Evolutionary conservation across 306 rosid species (phyloP).

Genomic region (Biancaea sappan): DNA sequence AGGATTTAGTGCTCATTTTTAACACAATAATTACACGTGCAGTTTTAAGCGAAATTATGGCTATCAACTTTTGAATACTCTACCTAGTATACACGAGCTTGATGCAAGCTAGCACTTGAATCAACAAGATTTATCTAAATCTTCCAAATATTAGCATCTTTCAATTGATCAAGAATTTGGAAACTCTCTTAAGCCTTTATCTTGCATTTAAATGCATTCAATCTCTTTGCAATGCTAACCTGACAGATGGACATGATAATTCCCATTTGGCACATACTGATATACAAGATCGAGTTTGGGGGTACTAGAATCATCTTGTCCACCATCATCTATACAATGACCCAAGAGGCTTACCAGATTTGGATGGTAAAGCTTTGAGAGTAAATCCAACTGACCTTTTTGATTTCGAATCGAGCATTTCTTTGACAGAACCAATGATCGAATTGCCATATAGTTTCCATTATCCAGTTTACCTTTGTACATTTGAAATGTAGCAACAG

Average conservation of each 20-base stretch:
- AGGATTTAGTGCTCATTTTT: neutral
- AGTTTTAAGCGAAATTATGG: constrained; percentile 25
- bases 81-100: constrained; percentile 70
- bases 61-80: constrained; percentile 33
- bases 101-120: constrained; percentile 72
- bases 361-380: constrained; percentile 90
- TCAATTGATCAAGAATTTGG: constrained; percentile 88
- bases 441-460: constrained; percentile 61
- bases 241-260: constrained; percentile 82
- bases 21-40: neutral
- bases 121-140: constrained; percentile 80
- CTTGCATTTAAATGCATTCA: too few species aligned
- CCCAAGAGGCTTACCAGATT: constrained; percentile 87
- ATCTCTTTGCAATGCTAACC: constrained; percentile 73
- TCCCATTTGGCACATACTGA: constrained; percentile 68
- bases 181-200: constrained; percentile 92
- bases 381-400: constrained; percentile 69
- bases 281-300: constrained; percentile 64
- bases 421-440: constrained; percentile 57
- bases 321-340: constrained; percentile 63
- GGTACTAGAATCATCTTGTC: constrained; percentile 56
- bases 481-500: constrained; percentile 51
- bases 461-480: constrained; percentile 75
- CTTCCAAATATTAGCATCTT: constrained; percentile 90
- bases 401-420: constrained; percentile 68